A percentile compares a stretch with the other conserved stretches of the same genome.
These are phyloP conservation scores for Neonectria faginata DNA, from an alignment of 2,329 filamentous ascomycete species.

Conservation along the genomic window DNA sequence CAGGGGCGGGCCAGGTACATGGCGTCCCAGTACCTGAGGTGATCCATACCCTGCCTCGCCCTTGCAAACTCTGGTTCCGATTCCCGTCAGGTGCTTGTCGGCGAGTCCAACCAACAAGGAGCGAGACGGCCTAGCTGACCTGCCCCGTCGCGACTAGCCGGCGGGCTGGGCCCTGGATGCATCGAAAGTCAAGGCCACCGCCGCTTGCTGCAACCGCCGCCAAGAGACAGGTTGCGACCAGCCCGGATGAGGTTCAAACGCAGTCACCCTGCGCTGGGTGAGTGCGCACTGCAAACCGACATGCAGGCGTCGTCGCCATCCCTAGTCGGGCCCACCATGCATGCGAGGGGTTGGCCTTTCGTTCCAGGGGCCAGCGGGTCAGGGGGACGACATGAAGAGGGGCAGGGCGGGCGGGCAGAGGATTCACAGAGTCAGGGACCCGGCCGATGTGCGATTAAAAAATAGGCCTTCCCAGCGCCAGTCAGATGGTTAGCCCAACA, in stretches of 20 bases:
- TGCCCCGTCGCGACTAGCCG: not conserved
- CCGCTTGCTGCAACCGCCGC: constrained; percentile 10
- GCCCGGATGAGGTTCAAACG: constrained; percentile 17
- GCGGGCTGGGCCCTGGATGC: constrained; percentile 12
- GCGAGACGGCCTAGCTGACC: constrained; percentile 12
- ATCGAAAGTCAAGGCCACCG: constrained; percentile 12
- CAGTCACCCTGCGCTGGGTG: constrained; percentile 18
- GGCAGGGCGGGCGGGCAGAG: constrained; percentile 22
- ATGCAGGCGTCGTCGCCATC: constrained; percentile 39
- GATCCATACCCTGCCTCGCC: constrained; percentile 41
- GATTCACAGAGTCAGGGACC: constrained; percentile 38
- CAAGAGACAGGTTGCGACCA: constrained; percentile 20
- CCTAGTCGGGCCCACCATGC: constrained; percentile 37
- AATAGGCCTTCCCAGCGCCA: constrained; percentile 43
- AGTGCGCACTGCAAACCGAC: constrained; percentile 31
- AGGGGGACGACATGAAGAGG: constrained; percentile 31
- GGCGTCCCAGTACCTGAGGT: constrained; percentile 46
- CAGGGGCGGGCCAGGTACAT: constrained; percentile 51
- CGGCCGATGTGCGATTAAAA: constrained; percentile 43
- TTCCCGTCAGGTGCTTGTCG: constrained; percentile 36
- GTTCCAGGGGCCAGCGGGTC: constrained; percentile 33
- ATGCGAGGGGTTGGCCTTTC: constrained; percentile 44
- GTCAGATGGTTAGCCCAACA: constrained; percentile 26
- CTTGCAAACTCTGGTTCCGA: constrained; percentile 37
- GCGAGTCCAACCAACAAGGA: constrained; percentile 30